phyloP scores from a whole-genome alignment of 352 stramenopile genomes.

The Thalassiosira livingstoniorum region DNA sequence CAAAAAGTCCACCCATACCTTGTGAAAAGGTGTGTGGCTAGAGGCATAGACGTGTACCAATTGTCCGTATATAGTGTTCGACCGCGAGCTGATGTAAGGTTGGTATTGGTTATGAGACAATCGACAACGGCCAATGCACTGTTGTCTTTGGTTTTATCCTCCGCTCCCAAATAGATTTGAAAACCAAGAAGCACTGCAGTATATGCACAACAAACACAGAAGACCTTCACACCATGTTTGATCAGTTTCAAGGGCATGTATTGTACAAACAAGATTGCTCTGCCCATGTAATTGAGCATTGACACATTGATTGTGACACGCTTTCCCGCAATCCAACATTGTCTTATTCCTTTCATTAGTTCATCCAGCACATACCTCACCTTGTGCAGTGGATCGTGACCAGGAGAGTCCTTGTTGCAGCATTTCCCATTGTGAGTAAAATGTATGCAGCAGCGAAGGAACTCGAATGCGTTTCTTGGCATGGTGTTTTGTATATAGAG shows the following conservation, averaged over 20 bases:
- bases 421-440: conserved; percentile 33
- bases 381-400: conserved; percentile 46
- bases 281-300: conserved; percentile 51
- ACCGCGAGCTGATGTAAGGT: background rate
- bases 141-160: conserved; percentile 7
- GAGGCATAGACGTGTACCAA: conserved; percentile 23
- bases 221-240: conserved; percentile 60
- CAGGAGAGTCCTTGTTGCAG: background rate
- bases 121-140: conserved; percentile 12
- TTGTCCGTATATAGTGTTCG: conserved; percentile 33
- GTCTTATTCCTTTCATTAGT: conserved; percentile 28
- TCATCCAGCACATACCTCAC: conserved; percentile 10
- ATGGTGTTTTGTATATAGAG: background rate
- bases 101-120: background rate
- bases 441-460: conserved; percentile 20
- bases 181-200: conserved; percentile 30
- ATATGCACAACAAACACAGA: conserved; percentile 42
- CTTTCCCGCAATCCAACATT: conserved; percentile 28
- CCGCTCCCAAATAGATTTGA: conserved; percentile 31
- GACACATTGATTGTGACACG: conserved; percentile 38
- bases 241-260: conserved; percentile 60
- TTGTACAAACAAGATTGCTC: conserved; percentile 34
- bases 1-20: conserved; percentile 35
- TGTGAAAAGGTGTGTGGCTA: conserved; percentile 18
- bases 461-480: background rate